These are phyloP conservation scores for Chlamydomonas sp. DNA, from an alignment of 139 green algal genomes.

Conservation along the genomic window DNA sequence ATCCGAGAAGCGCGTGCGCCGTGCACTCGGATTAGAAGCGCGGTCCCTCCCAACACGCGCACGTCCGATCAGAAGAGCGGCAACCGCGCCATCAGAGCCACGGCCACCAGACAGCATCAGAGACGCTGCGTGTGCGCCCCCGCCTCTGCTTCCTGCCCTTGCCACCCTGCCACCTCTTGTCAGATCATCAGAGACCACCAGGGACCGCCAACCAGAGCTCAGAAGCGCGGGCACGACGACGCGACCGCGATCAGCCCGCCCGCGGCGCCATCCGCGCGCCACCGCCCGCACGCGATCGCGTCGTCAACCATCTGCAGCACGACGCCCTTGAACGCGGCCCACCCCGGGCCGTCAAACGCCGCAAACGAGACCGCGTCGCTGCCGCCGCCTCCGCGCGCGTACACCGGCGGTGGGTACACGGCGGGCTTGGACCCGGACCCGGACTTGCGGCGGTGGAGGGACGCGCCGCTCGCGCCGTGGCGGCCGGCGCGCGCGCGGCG, in stretches of 20 bases:
- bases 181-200: no score
- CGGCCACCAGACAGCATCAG: no score
- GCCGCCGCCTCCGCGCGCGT: no score
- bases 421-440: neutral
- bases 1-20: no score
- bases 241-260: neutral
- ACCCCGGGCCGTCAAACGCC: neutral
- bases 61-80: no score
- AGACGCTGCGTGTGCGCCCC: no score
- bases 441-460: neutral
- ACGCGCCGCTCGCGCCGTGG: neutral
- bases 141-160: no score
- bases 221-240: conserved; percentile 5
- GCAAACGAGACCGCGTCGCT: neutral
- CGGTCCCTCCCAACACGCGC: no score
- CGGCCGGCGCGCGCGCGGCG: neutral
- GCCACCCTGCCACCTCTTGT: no score
- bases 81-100: no score
- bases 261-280: neutral
- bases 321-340: neutral
- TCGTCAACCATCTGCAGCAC: neutral
- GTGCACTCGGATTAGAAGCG: no score
- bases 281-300: neutral
- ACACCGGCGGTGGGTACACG: neutral
- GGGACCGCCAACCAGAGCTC: no score